These are phyloP conservation scores for Nothophoma quercina DNA, from an alignment of 2,329 filamentous ascomycete genomes.

Conservation along the genomic window DNA sequence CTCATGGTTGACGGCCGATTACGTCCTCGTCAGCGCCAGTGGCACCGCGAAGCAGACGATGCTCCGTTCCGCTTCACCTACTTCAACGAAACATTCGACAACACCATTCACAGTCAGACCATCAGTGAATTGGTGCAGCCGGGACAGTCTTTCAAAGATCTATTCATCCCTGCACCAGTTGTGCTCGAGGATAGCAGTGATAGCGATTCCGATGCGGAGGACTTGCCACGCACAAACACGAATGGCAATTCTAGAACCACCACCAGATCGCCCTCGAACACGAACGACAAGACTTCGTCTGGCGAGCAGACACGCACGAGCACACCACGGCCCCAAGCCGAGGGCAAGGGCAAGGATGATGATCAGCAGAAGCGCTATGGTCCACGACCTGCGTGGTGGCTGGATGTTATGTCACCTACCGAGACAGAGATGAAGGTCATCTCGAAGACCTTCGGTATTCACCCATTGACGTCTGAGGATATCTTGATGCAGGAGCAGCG, in stretches of 20 bases:
- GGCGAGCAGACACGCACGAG: slow-evolving; percentile 56
- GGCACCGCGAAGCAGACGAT: slow-evolving; percentile 89
- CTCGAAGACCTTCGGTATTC: slow-evolving; percentile 91
- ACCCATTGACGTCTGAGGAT: slow-evolving; percentile 93
- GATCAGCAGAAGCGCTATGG: slow-evolving; percentile 60
- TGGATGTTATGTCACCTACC: slow-evolving; percentile 89
- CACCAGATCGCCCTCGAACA: slow-evolving; percentile 33
- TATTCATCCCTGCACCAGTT: slow-evolving; percentile 87
- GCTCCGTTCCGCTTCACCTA: slow-evolving; percentile 96
- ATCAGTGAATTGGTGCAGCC: slow-evolving; percentile 92
- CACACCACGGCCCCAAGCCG: slow-evolving; percentile 60
- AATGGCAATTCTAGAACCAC: slow-evolving; percentile 40
- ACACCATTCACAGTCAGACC: slow-evolving; percentile 93
- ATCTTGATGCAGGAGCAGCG: slow-evolving; percentile 97
- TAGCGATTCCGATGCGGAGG: slow-evolving; percentile 69
- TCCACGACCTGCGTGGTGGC: slow-evolving; percentile 93
- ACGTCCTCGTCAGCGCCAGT: slow-evolving; percentile 77
- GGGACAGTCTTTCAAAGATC: slow-evolving; percentile 81
- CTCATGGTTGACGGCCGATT: slow-evolving; percentile 89
- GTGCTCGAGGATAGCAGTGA: slow-evolving; percentile 69
- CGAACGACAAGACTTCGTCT: slow-evolving; percentile 47
- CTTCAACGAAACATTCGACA: slow-evolving; percentile 96
- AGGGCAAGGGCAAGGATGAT: slow-evolving; percentile 30
- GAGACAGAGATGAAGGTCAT: slow-evolving; percentile 96
- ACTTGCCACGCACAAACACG: slow-evolving; percentile 27